These are phyloP conservation scores for Kwoniella europaea DNA, from an alignment of 768 basidiomycete genomes.

Conservation along the genomic window DNA sequence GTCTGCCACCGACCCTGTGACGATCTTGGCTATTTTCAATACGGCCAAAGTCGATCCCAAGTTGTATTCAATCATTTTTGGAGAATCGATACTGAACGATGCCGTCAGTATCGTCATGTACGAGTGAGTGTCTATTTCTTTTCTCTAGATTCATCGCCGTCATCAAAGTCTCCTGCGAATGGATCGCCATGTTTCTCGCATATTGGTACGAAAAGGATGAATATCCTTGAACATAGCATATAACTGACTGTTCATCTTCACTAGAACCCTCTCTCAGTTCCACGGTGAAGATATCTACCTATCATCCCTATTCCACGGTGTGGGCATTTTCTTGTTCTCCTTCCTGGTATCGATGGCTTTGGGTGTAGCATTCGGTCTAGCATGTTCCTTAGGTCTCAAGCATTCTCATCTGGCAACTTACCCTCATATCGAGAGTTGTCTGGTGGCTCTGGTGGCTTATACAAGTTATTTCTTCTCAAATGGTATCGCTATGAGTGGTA, in stretches of 20 bases:
- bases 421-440: slow-evolving; percentile 95
- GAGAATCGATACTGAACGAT: slow-evolving; percentile 95
- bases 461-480: slow-evolving; percentile 99
- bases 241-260: background rate
- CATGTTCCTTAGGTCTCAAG: slow-evolving; percentile 88
- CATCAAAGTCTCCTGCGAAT: too few species aligned
- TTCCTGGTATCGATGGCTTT: slow-evolving; percentile 94
- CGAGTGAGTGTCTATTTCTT: slow-evolving; percentile 70
- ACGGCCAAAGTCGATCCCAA: slow-evolving; percentile 99
- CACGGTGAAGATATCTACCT: slow-evolving; percentile 84
- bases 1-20: slow-evolving; percentile 96
- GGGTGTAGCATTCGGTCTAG: slow-evolving; percentile 87
- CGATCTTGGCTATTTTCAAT: slow-evolving; percentile 97
- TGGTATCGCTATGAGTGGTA: slow-evolving; percentile 75
- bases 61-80: slow-evolving; percentile 95
- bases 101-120: slow-evolving; percentile 99
- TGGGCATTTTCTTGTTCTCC: slow-evolving; percentile 95
- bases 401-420: slow-evolving; percentile 79
- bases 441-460: slow-evolving; percentile 91
- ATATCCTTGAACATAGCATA: too few species aligned
- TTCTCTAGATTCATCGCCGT: background rate
- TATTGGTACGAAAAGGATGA: too few species aligned
- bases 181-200: too few species aligned
- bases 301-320: slow-evolving; percentile 88
- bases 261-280: slow-evolving; percentile 87